phyloP scores from a whole-genome alignment of 2,329 filamentous ascomycete genomes.

The Trichoderma polysporum region DNA sequence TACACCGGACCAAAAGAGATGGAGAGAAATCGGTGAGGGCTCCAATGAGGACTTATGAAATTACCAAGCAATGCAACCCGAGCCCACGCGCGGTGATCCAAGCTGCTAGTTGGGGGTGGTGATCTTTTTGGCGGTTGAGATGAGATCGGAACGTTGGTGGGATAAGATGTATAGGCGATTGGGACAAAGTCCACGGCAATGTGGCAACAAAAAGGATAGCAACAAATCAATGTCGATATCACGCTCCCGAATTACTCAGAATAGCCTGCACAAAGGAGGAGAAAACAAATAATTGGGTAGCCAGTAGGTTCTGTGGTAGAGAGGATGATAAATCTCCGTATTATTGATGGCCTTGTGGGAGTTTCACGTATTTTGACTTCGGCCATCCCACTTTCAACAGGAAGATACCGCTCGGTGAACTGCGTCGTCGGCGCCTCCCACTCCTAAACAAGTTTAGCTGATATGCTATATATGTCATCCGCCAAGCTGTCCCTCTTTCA shows the following conservation, averaged over 20 bases:
- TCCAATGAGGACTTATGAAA: not conserved
- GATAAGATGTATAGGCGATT: not conserved
- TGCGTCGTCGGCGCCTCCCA: constrained; percentile 15
- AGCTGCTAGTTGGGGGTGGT: not conserved
- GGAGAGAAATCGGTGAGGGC: not conserved
- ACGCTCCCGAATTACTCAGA: not conserved
- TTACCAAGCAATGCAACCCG: not conserved
- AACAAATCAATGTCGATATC: not conserved
- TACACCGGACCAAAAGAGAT: not conserved
- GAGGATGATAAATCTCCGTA: constrained; percentile 16
- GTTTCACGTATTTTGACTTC: not conserved
- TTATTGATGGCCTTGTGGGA: not conserved
- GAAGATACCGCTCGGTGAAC: not conserved
- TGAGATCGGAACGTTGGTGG: constrained; percentile 10
- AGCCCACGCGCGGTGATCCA: not conserved
- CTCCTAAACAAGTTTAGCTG: not conserved
- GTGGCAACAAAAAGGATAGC: not conserved
- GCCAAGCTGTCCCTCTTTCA: not conserved
- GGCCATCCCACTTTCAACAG: constrained; percentile 15
- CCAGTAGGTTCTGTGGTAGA: not conserved
- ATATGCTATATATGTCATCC: not conserved
- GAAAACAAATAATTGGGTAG: not conserved
- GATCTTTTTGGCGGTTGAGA: not conserved
- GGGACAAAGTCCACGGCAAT: not conserved
- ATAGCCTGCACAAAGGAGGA: not conserved